Evolutionary conservation across 1,139 yeast species (phyloP), one percentile per base, ranked within the genome.

Genomic region (Blastobotrys ciferrii): DNA sequence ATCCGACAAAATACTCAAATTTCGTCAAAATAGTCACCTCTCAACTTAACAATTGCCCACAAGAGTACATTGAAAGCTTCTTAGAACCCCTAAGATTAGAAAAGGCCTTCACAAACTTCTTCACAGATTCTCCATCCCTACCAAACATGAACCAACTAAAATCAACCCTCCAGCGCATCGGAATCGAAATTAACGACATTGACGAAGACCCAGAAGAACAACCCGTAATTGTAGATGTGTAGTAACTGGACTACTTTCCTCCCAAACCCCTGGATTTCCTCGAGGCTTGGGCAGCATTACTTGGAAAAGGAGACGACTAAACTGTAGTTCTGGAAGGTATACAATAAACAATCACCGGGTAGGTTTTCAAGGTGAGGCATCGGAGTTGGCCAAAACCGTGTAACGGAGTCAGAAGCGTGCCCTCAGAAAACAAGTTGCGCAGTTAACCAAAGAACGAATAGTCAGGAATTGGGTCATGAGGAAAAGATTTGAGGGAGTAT

Each of bases 21-120:
- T 57, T 73, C 25, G 64, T 74, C 42, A 46, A 53, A 0, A 35
- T 67, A 1, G 39, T 74, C 6, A 38, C 54, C 2, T 15, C 46
- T 4, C 75, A 74, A 57, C 52, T 74, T 15, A 51, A 52, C 2
- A 57, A 59, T 2, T 54, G 73, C 19, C 77, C 77, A 0, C 59
- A 55, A 12, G 77, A 71, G 17, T 74, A 74, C 49, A 45, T 63
- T 9, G 71, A 66, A 15, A 65, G 64, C 40, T 65, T 71, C 32
- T 45, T 67, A n/a, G 67, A 65, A 40, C 43, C 48, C 5, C 41
- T 49, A 2, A 53, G 54, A 35, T 46, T 59, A 32, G 43, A 56
- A 42, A 50, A 55, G n/a, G 45, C 54, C 38, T 52, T 52, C 23
- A 57, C 58, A 2, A 50, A 35, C 7, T 55, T 49, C 14, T 36